Evolutionary conservation across 805 yeast species (phyloP).

Genomic region (Lachancea nothofagi): DNA sequence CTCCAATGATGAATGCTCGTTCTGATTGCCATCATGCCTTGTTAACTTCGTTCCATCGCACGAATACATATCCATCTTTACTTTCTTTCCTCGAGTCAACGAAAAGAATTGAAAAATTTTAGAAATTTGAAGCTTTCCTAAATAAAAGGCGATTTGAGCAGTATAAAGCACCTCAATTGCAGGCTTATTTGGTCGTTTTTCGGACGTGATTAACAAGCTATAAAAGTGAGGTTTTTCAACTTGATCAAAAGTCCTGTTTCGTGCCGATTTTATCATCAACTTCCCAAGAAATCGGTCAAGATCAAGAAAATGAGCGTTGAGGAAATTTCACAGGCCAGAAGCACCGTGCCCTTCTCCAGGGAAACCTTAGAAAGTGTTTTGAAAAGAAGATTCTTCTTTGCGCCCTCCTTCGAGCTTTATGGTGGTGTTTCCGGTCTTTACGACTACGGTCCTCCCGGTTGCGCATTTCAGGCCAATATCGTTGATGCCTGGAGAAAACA

Average conservation of each 20-base stretch:
- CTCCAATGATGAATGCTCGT: no score
- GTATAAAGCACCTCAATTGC: not conserved
- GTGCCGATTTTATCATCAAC: constrained; percentile 27
- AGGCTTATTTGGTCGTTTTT: constrained; percentile 1
- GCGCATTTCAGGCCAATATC: constrained; percentile 94
- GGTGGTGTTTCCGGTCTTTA: constrained; percentile 98
- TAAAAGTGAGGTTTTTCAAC: constrained; percentile 22
- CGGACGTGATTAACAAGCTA: constrained; percentile 3
- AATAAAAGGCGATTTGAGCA: no score
- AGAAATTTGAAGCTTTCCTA: no score
- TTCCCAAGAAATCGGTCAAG: constrained; percentile 25
- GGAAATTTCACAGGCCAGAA: constrained; percentile 29
- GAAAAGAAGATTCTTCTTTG: constrained; percentile 93
- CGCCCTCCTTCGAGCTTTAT: constrained; percentile 95
- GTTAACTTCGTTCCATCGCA: no score
- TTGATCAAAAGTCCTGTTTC: constrained; percentile 8
- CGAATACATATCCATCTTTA: no score
- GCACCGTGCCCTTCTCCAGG: constrained; percentile 55
- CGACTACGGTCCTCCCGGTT: constrained; percentile 99
- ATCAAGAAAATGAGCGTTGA: constrained; percentile 31
- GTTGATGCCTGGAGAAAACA: constrained; percentile 97
- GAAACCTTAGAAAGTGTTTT: constrained; percentile 85
- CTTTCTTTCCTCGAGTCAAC: no score
- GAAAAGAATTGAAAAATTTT: not conserved
- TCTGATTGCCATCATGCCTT: no score